Base-by-base conservation (phyloP, 306 rosid species). In the Cercis canadensis region DNA sequence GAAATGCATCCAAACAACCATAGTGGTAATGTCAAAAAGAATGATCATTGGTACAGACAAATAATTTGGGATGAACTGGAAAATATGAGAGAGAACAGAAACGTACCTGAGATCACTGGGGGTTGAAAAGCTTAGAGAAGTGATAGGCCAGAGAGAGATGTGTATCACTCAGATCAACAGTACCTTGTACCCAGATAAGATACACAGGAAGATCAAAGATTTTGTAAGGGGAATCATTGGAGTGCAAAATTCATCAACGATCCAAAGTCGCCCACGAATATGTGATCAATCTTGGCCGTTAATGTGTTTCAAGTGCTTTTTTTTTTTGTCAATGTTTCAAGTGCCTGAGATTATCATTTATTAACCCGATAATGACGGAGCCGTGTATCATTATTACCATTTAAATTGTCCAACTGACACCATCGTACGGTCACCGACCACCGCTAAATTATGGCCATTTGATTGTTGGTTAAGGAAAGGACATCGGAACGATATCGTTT, bases 31-130 rank as follows among this genome's bases (percentile, higher is more conserved):
- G 29, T 32, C 31, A 11, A 4, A 55, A 56, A 46, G 7, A 4
- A n/a, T 18, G 66, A 60, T 19, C 36, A 49, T 1, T 8, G 14
- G 36, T 44, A 15, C 32, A 71, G 51, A 8, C 19, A 47, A 15
- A 37, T n/a, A 18, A n/a, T 7, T 46, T 11, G 16, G 0, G 12
- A 45, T 47, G 31, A 46, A 56, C 41, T 46, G 52, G 29, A 13
- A 40, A 1, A 14, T 21, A 16, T 18, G 36, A 49, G 5, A 78
- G 47, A 46, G 49, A 32, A 60, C 31, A 52, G 45, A 65, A 51
- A 72, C 32, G 68, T 29, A 78, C 77, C 77, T 57, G 59, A 56
- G 52, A 46, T 64, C 21, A 49, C 54, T 17, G 68, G 52, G 11
- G 33, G 33, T 66, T 71, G 64, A 57, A 40, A 71, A 18, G 29